Evolutionary conservation across 208 protist species (phyloP).

Genomic region (Novymonas esmeraldas): DNA sequence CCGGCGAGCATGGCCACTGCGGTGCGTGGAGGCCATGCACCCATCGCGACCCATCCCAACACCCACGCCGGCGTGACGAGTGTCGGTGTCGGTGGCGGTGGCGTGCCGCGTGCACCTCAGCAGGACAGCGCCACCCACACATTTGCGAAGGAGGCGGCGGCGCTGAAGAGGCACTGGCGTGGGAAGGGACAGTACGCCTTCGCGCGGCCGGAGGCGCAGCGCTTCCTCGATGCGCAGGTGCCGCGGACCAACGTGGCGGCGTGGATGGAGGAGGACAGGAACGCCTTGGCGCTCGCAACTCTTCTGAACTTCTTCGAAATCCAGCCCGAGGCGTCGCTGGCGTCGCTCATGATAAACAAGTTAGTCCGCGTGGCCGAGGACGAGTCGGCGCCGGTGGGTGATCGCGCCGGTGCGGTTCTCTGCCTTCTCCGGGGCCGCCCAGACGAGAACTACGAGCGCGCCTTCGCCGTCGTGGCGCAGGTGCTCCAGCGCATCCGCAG

Average conservation of each 20-base stretch:
- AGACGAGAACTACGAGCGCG: conserved; percentile 81
- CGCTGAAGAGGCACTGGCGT: conserved; percentile 67
- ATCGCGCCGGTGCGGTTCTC: conserved; percentile 46
- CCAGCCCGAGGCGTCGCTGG: conserved; percentile 61
- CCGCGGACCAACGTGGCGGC: conserved; percentile 52
- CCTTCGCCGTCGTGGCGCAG: conserved; percentile 55
- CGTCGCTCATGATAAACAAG: conserved; percentile 62
- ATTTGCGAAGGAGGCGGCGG: conserved; percentile 54
- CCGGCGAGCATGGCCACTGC: not conserved
- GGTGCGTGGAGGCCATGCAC: no score
- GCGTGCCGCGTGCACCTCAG: no score
- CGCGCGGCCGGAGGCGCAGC: conserved; percentile 69
- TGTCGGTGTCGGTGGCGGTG: not conserved
- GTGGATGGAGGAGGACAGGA: conserved; percentile 77
- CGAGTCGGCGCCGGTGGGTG: conserved; percentile 4
- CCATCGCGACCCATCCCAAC: not conserved
- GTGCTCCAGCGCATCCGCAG: conserved; percentile 30
- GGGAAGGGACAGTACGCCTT: conserved; percentile 67
- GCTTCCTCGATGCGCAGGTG: conserved; percentile 83
- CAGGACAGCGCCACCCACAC: no score
- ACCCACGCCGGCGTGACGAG: not conserved
- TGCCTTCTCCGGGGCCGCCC: conserved; percentile 39
- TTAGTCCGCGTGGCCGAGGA: conserved; percentile 69
- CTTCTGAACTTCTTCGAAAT: conserved; percentile 81
- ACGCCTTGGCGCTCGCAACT: conserved; percentile 78